Evolutionary conservation across 139 green algal genomes (phyloP), one percentile per base, ranked within the genome.

Genomic region (Mesostigma viride): DNA sequence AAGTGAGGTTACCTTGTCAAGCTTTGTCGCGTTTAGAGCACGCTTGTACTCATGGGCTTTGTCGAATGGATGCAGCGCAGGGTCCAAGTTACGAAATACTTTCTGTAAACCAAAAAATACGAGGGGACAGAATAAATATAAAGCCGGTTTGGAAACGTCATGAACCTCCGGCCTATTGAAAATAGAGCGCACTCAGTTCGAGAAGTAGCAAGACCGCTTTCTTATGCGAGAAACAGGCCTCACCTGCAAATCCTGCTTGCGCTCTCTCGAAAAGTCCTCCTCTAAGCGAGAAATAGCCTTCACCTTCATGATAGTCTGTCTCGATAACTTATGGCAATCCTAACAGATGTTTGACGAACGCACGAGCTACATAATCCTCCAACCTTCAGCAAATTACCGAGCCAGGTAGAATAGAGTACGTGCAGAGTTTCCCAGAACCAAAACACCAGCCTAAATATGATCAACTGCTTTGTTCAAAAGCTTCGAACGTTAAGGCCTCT

Each of bases 71-170:
- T 76, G 72, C 11, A 80, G 66, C 27, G 57, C 69, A 2, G 92
- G 90, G 74, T 97, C 89, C 22, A 95, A 83, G 82, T 98, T 99
- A 20, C 88, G 81, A 47, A 92, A 84, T 28, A 99, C 82, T 44
- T 89, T 89, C 67, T 73, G 53, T 3, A 51, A 58, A 2, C 0
- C 48, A 11, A 28, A 8, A 62, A n/a, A n/a, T n/a, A n/a, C n/a
- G n/a, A n/a, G n/a, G n/a, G n/a, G n/a, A 63, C 8, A 68, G 26
- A 14, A 28, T 8, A 68, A 30, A 68, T 8, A 11, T 20, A 62
- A 28, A 8, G 8, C 8, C 4, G 20, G 28, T n/a, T 3, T n/a
- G 5, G 32, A 1, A 17, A 6, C 4, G 26, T 8, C 4, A 56
- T 56, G 20, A 24, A 20, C 22, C 20, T 24, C 20, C 22, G 5